Base-by-base conservation (phyloP, 2,329 filamentous ascomycete species). In the Zymoseptoria brevis region DNA sequence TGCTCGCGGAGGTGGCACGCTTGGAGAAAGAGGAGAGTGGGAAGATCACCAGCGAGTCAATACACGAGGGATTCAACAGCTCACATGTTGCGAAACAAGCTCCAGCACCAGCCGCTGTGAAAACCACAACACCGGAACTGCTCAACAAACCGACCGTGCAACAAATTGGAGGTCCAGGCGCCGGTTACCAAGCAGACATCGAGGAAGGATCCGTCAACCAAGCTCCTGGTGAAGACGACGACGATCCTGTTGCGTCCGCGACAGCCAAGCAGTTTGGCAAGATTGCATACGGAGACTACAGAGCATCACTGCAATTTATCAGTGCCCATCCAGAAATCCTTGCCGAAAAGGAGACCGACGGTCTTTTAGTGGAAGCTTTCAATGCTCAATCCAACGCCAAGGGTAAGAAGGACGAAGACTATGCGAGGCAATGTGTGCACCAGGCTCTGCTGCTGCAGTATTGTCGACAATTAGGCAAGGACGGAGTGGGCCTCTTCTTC, bases 361-460 rank as follows among this genome's bases (percentile, higher is more conserved):
- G 90, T 16, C 80, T 99, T 8, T 81, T 99, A 13, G 86, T 96
- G 55, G 84, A 96, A 75, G 94, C 92, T 0, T 97, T 99, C 76
- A 92, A 96, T 72, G 85, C 87, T 0, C 88, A 93, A 64, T 83
- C 95, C 60, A 86, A 90, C 64, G 83, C 84, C 58, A 84, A 89
- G 65, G 65, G 48, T 29, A 60, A 64, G 53, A 67, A 68, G 26
- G 66, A 69, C n/a, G 63, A 68, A 41, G 87, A 89, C n/a, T 84
- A 87, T 66, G 86, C 90, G 3, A 84, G 87, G 53, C 89, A 93
- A 73, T 96, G 87, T 75, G 91, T 99, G 21, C 94, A 99, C 75
- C 92, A 97, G 73, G 93, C 88, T 2, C 80, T 97, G 16, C 80
- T 99, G 11, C 78, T 99, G 49, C 94, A 99, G 74, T 99, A 99